Percentiles rank a stretch among this genome's conserved stretches.
phyloP scores from a whole-genome alignment of 805 yeast species.

The Alloascoidea africana region DNA sequence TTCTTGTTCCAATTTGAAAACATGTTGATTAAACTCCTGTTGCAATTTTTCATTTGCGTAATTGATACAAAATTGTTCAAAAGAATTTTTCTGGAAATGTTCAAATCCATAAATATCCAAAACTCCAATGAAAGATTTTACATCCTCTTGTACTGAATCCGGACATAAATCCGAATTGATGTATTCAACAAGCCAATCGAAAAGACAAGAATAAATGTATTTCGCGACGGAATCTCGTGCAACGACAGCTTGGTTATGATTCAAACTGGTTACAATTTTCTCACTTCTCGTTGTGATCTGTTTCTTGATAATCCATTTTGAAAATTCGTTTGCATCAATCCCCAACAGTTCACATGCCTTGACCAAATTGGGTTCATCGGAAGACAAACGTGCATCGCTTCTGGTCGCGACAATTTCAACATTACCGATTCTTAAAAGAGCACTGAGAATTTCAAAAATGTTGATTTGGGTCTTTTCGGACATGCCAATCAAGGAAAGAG shows the following conservation, averaged over 20 bases:
- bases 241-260: conserved; percentile 70
- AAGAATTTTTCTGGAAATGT: conserved; percentile 86
- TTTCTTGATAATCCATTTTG: conserved; percentile 86
- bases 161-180: conserved; percentile 76
- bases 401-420: conserved; percentile 75
- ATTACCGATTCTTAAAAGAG: conserved; percentile 85
- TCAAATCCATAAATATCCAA: conserved; percentile 96
- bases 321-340: conserved; percentile 53
- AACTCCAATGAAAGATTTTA: conserved; percentile 80
- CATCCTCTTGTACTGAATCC: conserved; percentile 41
- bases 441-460: conserved; percentile 72
- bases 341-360: conserved; percentile 80
- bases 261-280: conserved; percentile 73
- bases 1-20: conserved; percentile 92
- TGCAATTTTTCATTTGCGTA: conserved; percentile 95
- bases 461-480: conserved; percentile 37
- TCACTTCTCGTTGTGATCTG: conserved; percentile 89
- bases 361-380: conserved; percentile 76
- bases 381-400: conserved; percentile 62
- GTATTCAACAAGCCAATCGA: conserved; percentile 87
- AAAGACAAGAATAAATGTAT: conserved; percentile 79
- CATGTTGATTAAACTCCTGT: conserved; percentile 95
- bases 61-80: conserved; percentile 94
- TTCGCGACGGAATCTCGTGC: conserved; percentile 97
- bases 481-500: conserved; percentile 71